Evolutionary conservation across 345 rosid genomes (phyloP), one percentile per base, ranked within the genome.

Genomic region (Dimocarpus longan): DNA sequence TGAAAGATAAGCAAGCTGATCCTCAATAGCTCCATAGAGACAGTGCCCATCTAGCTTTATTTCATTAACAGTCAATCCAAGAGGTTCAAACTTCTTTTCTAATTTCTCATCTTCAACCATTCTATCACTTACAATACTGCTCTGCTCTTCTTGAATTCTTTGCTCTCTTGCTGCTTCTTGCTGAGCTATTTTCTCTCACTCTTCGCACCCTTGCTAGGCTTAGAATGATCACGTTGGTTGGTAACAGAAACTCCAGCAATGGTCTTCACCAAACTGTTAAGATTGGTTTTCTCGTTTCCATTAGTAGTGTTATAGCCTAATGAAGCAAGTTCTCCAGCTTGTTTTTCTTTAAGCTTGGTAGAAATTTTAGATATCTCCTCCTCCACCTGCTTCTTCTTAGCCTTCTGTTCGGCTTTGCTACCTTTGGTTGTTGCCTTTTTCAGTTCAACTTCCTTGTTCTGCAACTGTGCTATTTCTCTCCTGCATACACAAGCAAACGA

Each of bases 331-430:
- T 94, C 95, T 82, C 86, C 78, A 13, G 95, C 86, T 21, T 95
- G 99, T 66, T 83, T 94, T 73, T 89, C 91, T 85, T 90, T 90
- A 16, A 96, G 93, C 80, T 91, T 80, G 0, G 90, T 22, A 22
- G 97, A 93, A 40, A 89, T 97, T 76, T 70, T 88, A 0, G 92
- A 84, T 13, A 96, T 79, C 78, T 94, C 95, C 80, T 94, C 98
- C 81, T 92, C 97, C 22, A 93, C 94, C 79, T 89, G 93, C 91
- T 94, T 95, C 93, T 91, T 93, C 91, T 95, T 91, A 11, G 98
- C 91, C 80, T 95, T 95, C 28, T 26, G 28, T 26, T 26, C 28
- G 1, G 28, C 28, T 1, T 26, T 26, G 28, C 28, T 26, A 26
- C 28, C 28, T 26, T 26, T 26, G 1, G 28, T 1, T 26, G 28